phyloP scores from a whole-genome alignment of 805 yeast genomes.

The Sugiyamaella lignohabitans region DNA sequence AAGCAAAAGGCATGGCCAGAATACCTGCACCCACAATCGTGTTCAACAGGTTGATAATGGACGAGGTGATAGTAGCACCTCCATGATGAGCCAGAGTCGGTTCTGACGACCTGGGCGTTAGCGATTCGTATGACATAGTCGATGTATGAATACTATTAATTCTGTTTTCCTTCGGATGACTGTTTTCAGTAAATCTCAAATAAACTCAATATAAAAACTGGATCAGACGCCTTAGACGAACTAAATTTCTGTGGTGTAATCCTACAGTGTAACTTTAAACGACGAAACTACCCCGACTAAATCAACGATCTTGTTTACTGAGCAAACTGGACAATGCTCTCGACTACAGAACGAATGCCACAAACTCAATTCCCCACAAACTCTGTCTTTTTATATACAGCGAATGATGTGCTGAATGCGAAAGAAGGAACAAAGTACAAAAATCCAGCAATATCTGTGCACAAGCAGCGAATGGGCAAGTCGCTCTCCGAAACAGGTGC shows the following conservation, averaged over 20 bases:
- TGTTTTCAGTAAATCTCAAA: too few relatives aligned
- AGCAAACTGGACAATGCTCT: too few relatives aligned
- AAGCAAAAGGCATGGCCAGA: conserved; percentile 68
- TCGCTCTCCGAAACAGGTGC: background rate
- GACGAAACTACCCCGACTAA: background rate
- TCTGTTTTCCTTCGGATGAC: too few relatives aligned
- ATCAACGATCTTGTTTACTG: too few relatives aligned
- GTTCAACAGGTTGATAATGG: conserved; percentile 58
- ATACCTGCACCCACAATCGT: conserved; percentile 67
- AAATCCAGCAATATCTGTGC: background rate
- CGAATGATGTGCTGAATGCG: background rate
- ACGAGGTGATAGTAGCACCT: conserved; percentile 40
- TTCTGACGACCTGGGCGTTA: background rate
- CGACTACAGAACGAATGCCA: too few relatives aligned
- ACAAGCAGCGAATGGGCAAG: background rate
- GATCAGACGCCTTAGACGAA: background rate
- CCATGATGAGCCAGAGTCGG: background rate
- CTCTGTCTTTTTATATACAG: background rate
- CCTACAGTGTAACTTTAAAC: background rate
- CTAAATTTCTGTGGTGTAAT: background rate
- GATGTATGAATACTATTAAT: background rate
- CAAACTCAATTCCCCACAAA: background rate
- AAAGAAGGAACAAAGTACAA: too few relatives aligned
- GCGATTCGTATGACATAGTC: background rate
- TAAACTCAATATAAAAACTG: too few relatives aligned